These are phyloP conservation scores for Cicer judaicum DNA, from an alignment of 306 rosid species.

Conservation along the genomic window DNA sequence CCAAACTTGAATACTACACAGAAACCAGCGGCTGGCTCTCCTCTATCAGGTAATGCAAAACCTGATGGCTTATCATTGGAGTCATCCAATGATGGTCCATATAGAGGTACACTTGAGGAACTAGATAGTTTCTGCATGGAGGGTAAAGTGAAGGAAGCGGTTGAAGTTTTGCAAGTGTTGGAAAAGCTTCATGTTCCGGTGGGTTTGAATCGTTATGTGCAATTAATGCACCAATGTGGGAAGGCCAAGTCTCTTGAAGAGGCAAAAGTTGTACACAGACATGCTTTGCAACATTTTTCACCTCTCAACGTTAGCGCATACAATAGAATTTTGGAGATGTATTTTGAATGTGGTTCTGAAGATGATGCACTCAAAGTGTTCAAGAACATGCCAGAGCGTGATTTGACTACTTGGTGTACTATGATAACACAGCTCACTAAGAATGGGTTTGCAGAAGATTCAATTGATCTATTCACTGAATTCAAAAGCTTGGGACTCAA, in stretches of 20 bases:
- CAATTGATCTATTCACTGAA: conserved; percentile 53
- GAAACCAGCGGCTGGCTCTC: conserved; percentile 43
- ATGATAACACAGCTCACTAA: conserved; percentile 12
- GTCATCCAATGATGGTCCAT: conserved; percentile 41
- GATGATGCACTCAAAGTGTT: conserved; percentile 65
- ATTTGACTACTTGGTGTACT: conserved; percentile 33
- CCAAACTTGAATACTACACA: conserved; percentile 34
- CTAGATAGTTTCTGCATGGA: conserved; percentile 64
- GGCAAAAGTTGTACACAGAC: conserved; percentile 64
- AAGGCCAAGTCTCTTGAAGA: conserved; percentile 67
- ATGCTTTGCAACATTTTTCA: conserved; percentile 50
- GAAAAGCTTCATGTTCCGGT: conserved; percentile 26
- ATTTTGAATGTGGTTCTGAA: conserved; percentile 78
- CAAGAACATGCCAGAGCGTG: conserved; percentile 47
- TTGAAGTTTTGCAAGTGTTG: conserved; percentile 22
- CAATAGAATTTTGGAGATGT: conserved; percentile 75
- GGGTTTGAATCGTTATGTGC: conserved; percentile 24
- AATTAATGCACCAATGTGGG: conserved; percentile 51
- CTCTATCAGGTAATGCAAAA: conserved; percentile 40
- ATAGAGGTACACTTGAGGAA: conserved; percentile 59
- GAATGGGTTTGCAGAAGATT: conserved; percentile 29
- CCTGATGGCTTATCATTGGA: conserved; percentile 43
- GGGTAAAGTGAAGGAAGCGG: conserved; percentile 54
- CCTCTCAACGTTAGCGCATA: conserved; percentile 60
- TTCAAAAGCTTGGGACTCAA: conserved; percentile 65